Percentiles rank a stretch among this genome's conserved stretches.
These are phyloP conservation scores for Sphaerulina musiva DNA, from an alignment of 2,329 filamentous ascomycete genomes.

Conservation along the genomic window DNA sequence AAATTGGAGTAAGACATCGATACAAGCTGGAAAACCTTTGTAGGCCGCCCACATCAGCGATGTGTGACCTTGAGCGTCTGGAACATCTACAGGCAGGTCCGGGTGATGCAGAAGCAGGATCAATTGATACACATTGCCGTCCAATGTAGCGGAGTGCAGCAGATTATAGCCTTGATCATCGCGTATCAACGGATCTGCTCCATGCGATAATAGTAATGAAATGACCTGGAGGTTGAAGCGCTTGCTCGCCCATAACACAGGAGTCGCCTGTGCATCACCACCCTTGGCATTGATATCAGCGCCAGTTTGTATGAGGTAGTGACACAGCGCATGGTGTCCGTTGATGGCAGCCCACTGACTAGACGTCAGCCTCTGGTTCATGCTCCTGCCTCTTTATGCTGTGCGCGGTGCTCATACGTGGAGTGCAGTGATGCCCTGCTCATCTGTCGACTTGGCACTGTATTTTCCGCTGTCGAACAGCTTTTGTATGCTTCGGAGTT, in stretches of 20 bases:
- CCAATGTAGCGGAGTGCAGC: constrained; percentile 91
- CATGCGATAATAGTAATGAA: constrained; percentile 81
- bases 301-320: constrained; percentile 78
- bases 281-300: constrained; percentile 93
- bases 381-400: constrained; percentile 7
- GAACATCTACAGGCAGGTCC: constrained; percentile 86
- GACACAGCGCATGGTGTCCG: constrained; percentile 95
- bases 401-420: constrained; percentile 55
- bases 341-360: constrained; percentile 95
- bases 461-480: constrained; percentile 77
- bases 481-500: constrained; percentile 79
- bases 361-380: constrained; percentile 19
- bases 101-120: constrained; percentile 80
- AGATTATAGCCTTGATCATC: constrained; percentile 98
- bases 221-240: constrained; percentile 95
- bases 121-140: constrained; percentile 87
- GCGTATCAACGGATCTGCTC: constrained; percentile 84
- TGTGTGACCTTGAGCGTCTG: constrained; percentile 85
- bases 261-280: constrained; percentile 88
- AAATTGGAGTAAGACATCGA: constrained; percentile 89
- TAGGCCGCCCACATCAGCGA: constrained; percentile 98
- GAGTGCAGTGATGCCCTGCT: constrained; percentile 89
- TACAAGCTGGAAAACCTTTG: constrained; percentile 87
- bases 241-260: constrained; percentile 94
- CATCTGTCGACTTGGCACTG: constrained; percentile 76